phyloP scores from a whole-genome alignment of 2,329 filamentous ascomycete genomes.

The Alternaria sp. region DNA sequence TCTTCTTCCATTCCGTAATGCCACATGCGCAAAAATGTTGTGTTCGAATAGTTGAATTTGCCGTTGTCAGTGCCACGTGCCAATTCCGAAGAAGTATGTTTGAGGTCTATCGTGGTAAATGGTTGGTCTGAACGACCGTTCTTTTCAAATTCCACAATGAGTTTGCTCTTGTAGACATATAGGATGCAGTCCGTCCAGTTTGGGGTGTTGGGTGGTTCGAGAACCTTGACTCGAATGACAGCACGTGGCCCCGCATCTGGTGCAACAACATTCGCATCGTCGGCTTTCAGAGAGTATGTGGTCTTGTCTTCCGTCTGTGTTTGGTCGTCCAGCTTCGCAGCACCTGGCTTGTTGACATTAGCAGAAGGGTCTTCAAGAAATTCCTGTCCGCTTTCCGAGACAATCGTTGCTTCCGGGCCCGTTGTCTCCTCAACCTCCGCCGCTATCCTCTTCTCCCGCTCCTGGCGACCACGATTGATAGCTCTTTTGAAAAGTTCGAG shows the following conservation, averaged over 20 bases:
- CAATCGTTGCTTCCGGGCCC: neutral
- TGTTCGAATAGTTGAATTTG: no score
- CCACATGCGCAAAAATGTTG: no score
- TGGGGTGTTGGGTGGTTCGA: no score
- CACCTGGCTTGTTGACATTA: fast-evolving
- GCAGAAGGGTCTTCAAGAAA: neutral
- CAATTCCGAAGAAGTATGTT: no score
- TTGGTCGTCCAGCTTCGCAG: neutral
- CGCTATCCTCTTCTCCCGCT: neutral
- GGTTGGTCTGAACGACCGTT: fast-evolving
- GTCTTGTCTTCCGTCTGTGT: neutral
- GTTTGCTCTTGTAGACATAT: neutral
- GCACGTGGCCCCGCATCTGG: neutral
- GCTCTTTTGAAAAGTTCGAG: conserved; percentile 7
- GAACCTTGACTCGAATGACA: neutral
- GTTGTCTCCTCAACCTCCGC: neutral
- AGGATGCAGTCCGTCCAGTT: neutral
- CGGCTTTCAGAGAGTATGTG: no score
- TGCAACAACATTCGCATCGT: neutral
- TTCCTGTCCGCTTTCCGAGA: neutral
- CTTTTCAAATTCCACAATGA: neutral
- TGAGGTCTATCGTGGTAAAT: neutral
- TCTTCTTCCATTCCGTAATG: no score
- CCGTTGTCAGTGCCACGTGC: no score
- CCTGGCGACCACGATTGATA: neutral